Conservation (phyloP, 805 yeast species). For the Lipomyces sp. region DNA sequence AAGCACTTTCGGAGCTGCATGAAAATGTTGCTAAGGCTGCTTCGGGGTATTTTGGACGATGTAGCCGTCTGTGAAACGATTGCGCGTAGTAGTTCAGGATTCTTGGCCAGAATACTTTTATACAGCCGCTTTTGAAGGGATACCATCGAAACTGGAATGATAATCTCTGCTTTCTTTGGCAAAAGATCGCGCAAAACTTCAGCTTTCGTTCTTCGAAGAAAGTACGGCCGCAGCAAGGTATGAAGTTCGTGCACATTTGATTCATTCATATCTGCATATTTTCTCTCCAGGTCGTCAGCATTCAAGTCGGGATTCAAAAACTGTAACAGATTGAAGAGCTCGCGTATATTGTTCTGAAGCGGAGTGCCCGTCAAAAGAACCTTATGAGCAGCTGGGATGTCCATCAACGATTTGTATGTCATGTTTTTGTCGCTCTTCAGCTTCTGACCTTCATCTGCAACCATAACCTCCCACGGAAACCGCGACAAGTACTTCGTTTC, state of each 20-base stretch:
- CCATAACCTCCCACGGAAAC: conserved; percentile 69
- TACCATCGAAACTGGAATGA: conserved; percentile 67
- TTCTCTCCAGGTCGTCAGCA: conserved; percentile 79
- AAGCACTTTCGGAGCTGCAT: conserved; percentile 86
- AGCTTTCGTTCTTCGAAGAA: conserved; percentile 74
- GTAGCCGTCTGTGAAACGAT: conserved; percentile 40
- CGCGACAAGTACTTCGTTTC: conserved; percentile 57
- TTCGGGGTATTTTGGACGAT: conserved; percentile 45
- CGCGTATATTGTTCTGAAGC: conserved; percentile 81
- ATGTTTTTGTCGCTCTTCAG: conserved; percentile 54
- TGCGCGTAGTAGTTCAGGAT: conserved; percentile 59
- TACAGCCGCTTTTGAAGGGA: conserved; percentile 62
- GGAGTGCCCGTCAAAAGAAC: conserved; percentile 92
- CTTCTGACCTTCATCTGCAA: conserved; percentile 94
- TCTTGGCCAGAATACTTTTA: conserved; percentile 53
- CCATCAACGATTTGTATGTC: conserved; percentile 34
- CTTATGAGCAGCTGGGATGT: conserved; percentile 66
- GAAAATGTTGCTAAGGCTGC: conserved; percentile 58
- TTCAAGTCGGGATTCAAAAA: conserved; percentile 81
- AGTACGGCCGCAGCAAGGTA: conserved; percentile 73
- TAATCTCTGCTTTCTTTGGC: conserved; percentile 86
- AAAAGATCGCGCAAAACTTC: conserved; percentile 65
- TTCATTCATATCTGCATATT: conserved; percentile 81
- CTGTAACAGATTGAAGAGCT: conserved; percentile 81
- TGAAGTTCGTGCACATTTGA: conserved; percentile 79